phyloP scores from a whole-genome alignment of 768 basidiomycete genomes.

The Tylopilus vinaceipallidus region DNA sequence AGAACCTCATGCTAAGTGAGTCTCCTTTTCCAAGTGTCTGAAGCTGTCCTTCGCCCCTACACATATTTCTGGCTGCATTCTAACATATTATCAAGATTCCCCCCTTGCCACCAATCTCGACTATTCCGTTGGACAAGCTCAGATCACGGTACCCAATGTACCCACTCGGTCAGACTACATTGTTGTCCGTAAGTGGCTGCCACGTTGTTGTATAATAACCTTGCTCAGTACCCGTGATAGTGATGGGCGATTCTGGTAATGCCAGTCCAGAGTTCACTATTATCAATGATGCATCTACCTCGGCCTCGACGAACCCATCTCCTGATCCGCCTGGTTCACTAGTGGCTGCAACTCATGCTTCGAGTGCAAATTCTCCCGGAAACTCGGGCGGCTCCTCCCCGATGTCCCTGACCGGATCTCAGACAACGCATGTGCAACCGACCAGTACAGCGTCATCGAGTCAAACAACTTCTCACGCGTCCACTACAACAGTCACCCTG shows the following conservation, averaged over 20 bases:
- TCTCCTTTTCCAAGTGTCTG: not conserved
- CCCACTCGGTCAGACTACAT: constrained; percentile 33
- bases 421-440: not conserved
- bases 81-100: constrained; percentile 23
- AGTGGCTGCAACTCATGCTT: not conserved
- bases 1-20: constrained; percentile 32
- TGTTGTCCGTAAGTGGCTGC: constrained; percentile 34
- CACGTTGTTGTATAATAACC: no score
- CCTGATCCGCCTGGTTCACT: constrained; percentile 6
- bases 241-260: constrained; percentile 43
- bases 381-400: not conserved
- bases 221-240: constrained; percentile 15
- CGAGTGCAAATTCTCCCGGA: not conserved
- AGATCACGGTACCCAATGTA: constrained; percentile 37
- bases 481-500: constrained; percentile 6
- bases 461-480: not conserved
- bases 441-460: constrained; percentile 2
- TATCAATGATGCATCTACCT: constrained; percentile 57
- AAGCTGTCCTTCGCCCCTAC: not conserved
- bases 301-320: constrained; percentile 11
- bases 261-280: constrained; percentile 41
- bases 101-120: constrained; percentile 36
- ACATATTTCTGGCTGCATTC: not conserved
- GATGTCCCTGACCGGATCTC: not conserved
- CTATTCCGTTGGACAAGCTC: constrained; percentile 31